These are phyloP conservation scores for Cicer yamashitae DNA, from an alignment of 306 rosid species.

Conservation along the genomic window DNA sequence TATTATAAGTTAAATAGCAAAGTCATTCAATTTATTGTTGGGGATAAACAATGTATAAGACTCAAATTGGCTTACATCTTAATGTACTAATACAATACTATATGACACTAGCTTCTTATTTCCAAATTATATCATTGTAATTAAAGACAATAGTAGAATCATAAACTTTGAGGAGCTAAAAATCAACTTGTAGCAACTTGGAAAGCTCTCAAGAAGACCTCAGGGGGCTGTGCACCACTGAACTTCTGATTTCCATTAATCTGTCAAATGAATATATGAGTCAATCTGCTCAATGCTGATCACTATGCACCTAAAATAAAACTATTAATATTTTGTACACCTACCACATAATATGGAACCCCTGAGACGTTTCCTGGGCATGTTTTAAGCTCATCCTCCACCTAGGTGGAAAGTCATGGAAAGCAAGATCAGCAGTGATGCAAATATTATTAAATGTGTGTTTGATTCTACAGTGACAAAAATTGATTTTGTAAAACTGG, in stretches of 20 bases:
- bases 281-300: neutral
- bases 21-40: constrained; percentile 18
- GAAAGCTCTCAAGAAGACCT: constrained; percentile 79
- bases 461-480: no score
- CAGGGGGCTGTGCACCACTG: constrained; percentile 81
- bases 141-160: neutral
- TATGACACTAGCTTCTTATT: constrained; percentile 23
- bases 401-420: constrained; percentile 55
- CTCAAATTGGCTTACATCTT: neutral
- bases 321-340: constrained; percentile 41
- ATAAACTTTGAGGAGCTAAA: constrained; percentile 1
- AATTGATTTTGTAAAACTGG: no score
- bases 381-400: constrained; percentile 69
- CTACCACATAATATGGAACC: constrained; percentile 79
- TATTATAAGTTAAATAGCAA: constrained; percentile 1
- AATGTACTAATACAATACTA: neutral
- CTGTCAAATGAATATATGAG: constrained; percentile 55
- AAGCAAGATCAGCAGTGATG: constrained; percentile 35
- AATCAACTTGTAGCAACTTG: constrained; percentile 56
- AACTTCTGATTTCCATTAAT: constrained; percentile 70
- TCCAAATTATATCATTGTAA: constrained; percentile 9
- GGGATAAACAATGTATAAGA: constrained; percentile 3
- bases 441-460: constrained; percentile 7
- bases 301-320: constrained; percentile 10
- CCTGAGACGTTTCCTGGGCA: constrained; percentile 62